Base-by-base conservation (phyloP, 2,329 filamentous ascomycete genomes). In the Trichoderma breve region DNA sequence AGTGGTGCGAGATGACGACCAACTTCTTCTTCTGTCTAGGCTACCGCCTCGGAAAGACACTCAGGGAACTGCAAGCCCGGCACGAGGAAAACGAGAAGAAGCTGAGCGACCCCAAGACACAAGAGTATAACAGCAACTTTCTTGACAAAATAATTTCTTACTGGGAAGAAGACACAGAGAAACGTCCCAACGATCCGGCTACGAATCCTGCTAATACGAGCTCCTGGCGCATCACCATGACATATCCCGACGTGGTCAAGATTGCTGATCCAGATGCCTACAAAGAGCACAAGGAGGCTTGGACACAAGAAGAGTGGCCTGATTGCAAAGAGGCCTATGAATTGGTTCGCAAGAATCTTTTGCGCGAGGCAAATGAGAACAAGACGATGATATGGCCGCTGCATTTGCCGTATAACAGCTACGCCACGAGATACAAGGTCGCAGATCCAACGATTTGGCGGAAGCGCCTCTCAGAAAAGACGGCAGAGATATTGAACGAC, bases 301-400 rank as follows among this genome's bases (percentile, higher is more conserved):
- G 71, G 71, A 34, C 51, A 7, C 18, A 21, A 24, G 15, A 18
- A 1, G 34, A 66, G 12, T 71, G 57, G 62, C 53, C 67, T 0
- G 53, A 24, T 3, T 7, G 57, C 21, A 30, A n/a, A 21, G 15
- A 34, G 8, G 71, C 68, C 3, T 57, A 34, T 55, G 65, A 75
- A 1, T 51, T 81, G 1, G 77, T 86, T 53, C 79, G 83, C 43
- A 76, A 78, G 58, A 79, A 78, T 0, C 78, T 88, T 58, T 79
- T 87, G 24, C 76, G 81, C 4, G 85, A 88, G 78, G 79, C 82
- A 26, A 79, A 81, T 53, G 77, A 80, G 71, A 86, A 86, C 72
- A 77, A 80, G 68, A 81, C 78, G 39, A 81, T 85, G 76, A 76
- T 86, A 14, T 83, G 82, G 73, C 83, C 84, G 0, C 77, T 76